These are phyloP conservation scores for Lanmaoa rubissima DNA, from an alignment of 768 basidiomycete species.

Conservation along the genomic window DNA sequence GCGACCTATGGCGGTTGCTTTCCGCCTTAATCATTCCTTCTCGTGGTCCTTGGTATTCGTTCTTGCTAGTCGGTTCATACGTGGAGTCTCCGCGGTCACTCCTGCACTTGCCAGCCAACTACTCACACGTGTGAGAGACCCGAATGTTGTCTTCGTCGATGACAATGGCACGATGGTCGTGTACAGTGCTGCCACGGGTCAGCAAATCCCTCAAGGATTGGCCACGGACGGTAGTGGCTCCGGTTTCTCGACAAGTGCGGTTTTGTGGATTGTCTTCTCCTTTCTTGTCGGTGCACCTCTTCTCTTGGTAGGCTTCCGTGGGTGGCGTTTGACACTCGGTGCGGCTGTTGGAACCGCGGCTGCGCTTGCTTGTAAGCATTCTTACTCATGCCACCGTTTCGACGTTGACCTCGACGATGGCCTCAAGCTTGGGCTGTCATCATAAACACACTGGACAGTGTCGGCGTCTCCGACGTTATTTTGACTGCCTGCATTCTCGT, in stretches of 20 bases:
- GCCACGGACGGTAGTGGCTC: slow-evolving; percentile 61
- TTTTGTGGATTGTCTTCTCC: slow-evolving; percentile 58
- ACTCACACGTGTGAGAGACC: slow-evolving; percentile 27
- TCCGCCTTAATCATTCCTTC: slow-evolving; percentile 20
- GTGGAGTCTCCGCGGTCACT: slow-evolving; percentile 8
- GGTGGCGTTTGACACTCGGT: slow-evolving; percentile 56
- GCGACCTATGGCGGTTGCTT: slow-evolving; percentile 28
- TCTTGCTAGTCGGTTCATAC: slow-evolving; percentile 10
- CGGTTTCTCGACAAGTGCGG: slow-evolving; percentile 44
- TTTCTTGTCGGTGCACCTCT: slow-evolving; percentile 53
- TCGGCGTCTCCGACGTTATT: slow-evolving; percentile 50
- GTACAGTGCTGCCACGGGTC: slow-evolving; percentile 43
- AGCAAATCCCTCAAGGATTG: slow-evolving; percentile 48
- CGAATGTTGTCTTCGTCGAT: slow-evolving; percentile 28
- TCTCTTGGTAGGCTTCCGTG: slow-evolving; percentile 53
- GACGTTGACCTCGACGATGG: not conserved
- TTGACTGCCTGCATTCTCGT: slow-evolving; percentile 49
- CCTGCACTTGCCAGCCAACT: slow-evolving; percentile 7
- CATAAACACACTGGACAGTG: slow-evolving; percentile 49
- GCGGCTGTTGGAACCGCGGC: slow-evolving; percentile 51
- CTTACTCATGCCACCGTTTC: not conserved
- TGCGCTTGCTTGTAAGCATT: slow-evolving; percentile 43
- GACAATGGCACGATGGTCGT: slow-evolving; percentile 40
- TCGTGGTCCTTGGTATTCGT: slow-evolving; percentile 13
- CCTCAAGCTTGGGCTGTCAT: slow-evolving; percentile 60